phyloP scores from a whole-genome alignment of 495 filamentous ascomycete genomes.

The Hyaloscypha bicolor region DNA sequence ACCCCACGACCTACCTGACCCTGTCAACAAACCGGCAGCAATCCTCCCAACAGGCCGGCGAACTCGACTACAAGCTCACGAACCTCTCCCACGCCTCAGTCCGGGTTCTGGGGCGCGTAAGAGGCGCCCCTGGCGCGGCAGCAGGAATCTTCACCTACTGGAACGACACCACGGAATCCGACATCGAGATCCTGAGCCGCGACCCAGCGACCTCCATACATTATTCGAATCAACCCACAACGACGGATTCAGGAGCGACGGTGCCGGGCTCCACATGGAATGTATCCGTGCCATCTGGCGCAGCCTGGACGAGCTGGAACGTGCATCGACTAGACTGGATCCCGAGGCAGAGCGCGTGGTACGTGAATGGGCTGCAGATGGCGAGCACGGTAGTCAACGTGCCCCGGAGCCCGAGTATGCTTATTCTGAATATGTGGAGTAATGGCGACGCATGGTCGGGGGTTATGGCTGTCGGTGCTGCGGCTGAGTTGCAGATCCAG shows the following conservation, averaged over 20 bases:
- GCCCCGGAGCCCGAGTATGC: not conserved
- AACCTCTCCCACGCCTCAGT: constrained; percentile 35
- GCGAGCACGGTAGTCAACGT: not conserved
- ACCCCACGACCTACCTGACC: not conserved
- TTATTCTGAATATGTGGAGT: too few relatives aligned
- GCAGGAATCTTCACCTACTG: constrained; percentile 56
- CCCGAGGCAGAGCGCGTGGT: constrained; percentile 48
- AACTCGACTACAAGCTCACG: constrained; percentile 4
- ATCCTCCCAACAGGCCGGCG: not conserved
- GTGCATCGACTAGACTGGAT: constrained; percentile 60
- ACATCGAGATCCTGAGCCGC: constrained; percentile 60
- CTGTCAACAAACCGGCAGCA: not conserved
- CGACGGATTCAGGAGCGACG: constrained; percentile 35
- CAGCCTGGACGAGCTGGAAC: constrained; percentile 41
- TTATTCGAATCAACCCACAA: constrained; percentile 58
- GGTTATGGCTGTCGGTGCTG: too few relatives aligned
- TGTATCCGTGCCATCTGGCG: constrained; percentile 24
- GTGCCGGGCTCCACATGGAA: not conserved
- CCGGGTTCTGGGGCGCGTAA: constrained; percentile 41
- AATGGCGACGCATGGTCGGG: too few relatives aligned
- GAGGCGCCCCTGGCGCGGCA: constrained; percentile 45
- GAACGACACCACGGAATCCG: constrained; percentile 55
- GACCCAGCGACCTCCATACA: constrained; percentile 45
- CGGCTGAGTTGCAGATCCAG: too few relatives aligned
- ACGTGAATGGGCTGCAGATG: constrained; percentile 43